Conservation (phyloP, 164 flowering plant genomes). For the Macadamia integrifolia region DNA sequence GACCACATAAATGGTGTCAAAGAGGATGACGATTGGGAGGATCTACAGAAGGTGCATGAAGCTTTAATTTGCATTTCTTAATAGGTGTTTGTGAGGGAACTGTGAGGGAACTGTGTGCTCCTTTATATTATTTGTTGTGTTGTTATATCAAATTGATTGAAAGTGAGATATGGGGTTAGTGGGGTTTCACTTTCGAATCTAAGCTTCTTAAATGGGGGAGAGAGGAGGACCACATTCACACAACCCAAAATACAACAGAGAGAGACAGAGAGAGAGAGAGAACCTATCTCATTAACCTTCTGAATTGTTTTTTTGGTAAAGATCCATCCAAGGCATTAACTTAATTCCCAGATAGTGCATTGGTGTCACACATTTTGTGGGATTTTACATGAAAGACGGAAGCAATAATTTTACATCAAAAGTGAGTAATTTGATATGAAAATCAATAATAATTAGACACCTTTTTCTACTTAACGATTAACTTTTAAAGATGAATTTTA, state of each 20-base stretch:
- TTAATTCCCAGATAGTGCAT: neutral
- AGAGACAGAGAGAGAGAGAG: too few species aligned
- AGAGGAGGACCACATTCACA: neutral
- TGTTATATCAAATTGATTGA: neutral
- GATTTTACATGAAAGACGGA: too few species aligned
- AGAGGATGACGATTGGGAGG: neutral
- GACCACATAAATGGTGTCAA: too few species aligned
- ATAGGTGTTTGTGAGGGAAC: slow-evolving; percentile 1
- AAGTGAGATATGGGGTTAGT: slow-evolving; percentile 10
- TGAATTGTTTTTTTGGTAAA: too few species aligned
- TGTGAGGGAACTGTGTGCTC: neutral
- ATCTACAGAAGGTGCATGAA: too few species aligned
- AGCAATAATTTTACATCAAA: too few species aligned
- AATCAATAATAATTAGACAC: too few species aligned
- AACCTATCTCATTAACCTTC: neutral
- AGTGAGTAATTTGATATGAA: too few species aligned
- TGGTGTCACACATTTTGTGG: neutral
- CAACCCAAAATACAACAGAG: neutral
- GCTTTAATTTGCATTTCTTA: neutral
- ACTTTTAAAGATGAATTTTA: too few species aligned
- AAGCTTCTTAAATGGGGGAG: neutral
- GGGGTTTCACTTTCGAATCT: slow-evolving; percentile 27
- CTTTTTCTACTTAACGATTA: too few species aligned
- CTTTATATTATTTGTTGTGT: neutral
- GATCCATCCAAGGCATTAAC: neutral